Conservation (phyloP, 345 rosid genomes). For the Sonneratia alba region DNA sequence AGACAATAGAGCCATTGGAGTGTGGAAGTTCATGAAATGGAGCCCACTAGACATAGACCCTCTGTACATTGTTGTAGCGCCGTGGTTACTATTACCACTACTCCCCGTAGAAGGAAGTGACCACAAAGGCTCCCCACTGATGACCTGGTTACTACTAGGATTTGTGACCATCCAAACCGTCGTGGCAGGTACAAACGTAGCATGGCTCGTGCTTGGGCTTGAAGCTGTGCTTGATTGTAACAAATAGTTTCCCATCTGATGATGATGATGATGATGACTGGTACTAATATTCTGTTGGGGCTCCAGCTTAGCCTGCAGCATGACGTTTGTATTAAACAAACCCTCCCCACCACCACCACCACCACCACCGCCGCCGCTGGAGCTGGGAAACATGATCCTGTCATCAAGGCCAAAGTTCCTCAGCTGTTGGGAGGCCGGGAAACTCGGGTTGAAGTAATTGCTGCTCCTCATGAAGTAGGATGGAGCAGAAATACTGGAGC, state of each 20-base stretch:
- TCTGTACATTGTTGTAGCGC: conserved; percentile 19
- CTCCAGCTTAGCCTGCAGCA: conserved; percentile 8
- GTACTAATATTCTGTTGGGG: conserved; percentile 14
- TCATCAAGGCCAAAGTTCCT: conserved; percentile 12
- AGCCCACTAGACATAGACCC: conserved; percentile 40
- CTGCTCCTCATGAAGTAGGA: conserved; percentile 44
- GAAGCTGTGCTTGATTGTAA: conserved; percentile 40
- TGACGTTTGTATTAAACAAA: neutral
- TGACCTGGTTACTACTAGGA: conserved; percentile 25
- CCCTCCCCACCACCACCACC: neutral
- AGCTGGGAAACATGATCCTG: neutral
- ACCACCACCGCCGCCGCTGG: neutral
- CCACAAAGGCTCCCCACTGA: conserved; percentile 36
- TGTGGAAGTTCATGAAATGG: conserved; percentile 71
- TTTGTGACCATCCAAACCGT: conserved; percentile 52
- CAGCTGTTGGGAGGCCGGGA: conserved; percentile 24
- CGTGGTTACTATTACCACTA: conserved; percentile 10
- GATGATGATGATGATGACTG: conserved; percentile 6
- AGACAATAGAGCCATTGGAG: conserved; percentile 60
- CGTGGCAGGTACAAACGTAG: conserved; percentile 14
- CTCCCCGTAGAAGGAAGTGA: conserved; percentile 26
- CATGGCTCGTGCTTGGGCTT: conserved; percentile 12
- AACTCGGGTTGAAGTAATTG: conserved; percentile 32
- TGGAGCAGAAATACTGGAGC: conserved; percentile 58
- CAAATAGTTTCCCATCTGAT: conserved; percentile 39